Base-by-base conservation (phyloP, 1,284 basidiomycete genomes). In the Cryptococcus sp. region DNA sequence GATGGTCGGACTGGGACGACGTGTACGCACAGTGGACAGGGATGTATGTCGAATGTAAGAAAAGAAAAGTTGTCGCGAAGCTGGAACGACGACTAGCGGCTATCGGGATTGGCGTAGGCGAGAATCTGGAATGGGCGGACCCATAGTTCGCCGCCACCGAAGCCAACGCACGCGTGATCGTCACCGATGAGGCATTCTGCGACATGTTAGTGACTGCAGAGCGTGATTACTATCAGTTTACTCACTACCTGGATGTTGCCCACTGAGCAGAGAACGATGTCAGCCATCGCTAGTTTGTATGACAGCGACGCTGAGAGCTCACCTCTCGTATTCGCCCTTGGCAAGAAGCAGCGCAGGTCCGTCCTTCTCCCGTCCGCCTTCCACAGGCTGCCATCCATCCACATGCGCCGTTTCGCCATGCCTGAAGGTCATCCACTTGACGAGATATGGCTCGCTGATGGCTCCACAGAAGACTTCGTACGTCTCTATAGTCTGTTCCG, bases 401-500 rank as follows among this genome's bases (percentile, higher is more conserved):
- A 73, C 69, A 17, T 43, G 50, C 10, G 68, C 67, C 2, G 55
- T 57, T 48, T 69, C 61, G 15, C 73, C 76, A 55, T 71, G 71
- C 5, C 62, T 47, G 49, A 73, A 73, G 3, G 68, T 69, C 54
- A 73, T 66, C 77, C 77, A 79, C 53, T 73, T 71, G 51, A 73
- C 58, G n/a, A 69, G 58, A 10, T 64, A 59, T 19, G 66, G 64
- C 38, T 73, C 70, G 10, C 64, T 55, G 42, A 62, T 59, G 17
- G 69, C 65, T 22, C 74, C 77, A 47, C 75, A 77, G 0, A 79
- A 66, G 1, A 79, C 73, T 61, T 79, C 77, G 54, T 73, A 79
- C 7, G 66, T 68, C 40, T 71, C 69, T 27, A 69, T 47, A 17
- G 64, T 62, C 54, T 67, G 64, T 50, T 78, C 76, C n/a, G 59